Conservation (phyloP, 148 eudicot genomes). For the Camellia granthamiana region DNA sequence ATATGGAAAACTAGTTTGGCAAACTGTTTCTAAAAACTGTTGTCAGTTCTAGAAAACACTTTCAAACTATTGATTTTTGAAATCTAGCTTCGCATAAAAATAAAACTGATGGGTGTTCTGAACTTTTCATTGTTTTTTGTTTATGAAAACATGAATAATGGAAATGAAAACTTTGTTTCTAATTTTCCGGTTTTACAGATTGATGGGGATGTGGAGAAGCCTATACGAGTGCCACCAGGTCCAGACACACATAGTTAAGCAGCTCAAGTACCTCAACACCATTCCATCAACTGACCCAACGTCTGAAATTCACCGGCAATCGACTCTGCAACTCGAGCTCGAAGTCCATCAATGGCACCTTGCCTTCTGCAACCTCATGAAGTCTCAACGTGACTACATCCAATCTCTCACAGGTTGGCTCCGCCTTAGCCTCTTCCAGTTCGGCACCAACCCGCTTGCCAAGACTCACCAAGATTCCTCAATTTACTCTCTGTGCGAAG, state of each 20-base stretch:
- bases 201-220: conserved; percentile 94
- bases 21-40: no score
- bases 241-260: conserved; percentile 89
- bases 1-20: no score
- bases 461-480: conserved; percentile 62
- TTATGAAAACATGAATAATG: no score
- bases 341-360: conserved; percentile 92
- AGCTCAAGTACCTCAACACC: conserved; percentile 69
- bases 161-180: background rate
- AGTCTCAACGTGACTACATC: conserved; percentile 70
- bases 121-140: no score
- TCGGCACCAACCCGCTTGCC: conserved; percentile 43
- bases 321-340: conserved; percentile 84
- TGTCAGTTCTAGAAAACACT: no score
- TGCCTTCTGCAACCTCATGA: conserved; percentile 69
- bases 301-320: conserved; percentile 80
- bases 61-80: no score
- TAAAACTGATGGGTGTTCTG: no score
- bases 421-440: conserved; percentile 85
- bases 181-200: conserved; percentile 38
- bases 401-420: conserved; percentile 91
- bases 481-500: conserved; percentile 83
- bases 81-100: no score
- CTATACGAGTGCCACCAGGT: conserved; percentile 93
- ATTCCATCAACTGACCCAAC: conserved; percentile 73